phyloP scores from a whole-genome alignment of 1,284 basidiomycete species.

The Tilletia indica region DNA sequence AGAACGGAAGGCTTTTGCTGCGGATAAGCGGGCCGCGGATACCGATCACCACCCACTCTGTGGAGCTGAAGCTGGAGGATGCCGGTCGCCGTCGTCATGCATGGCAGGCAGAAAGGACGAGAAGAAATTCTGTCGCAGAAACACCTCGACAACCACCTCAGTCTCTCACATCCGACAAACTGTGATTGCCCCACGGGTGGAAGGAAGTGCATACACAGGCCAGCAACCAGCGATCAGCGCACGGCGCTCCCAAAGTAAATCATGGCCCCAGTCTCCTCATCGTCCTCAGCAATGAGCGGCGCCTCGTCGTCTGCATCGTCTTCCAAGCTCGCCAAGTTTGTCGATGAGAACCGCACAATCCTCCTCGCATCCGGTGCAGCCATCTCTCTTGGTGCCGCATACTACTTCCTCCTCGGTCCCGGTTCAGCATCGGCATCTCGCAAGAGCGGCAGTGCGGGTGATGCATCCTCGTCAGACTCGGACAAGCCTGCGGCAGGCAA shows the following conservation, averaged over 20 bases:
- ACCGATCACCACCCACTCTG: no score
- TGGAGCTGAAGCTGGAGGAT: no score
- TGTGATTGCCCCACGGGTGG: no score
- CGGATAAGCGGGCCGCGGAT: no score
- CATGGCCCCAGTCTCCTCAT: slow-evolving; percentile 18
- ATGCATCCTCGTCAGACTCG: slow-evolving; percentile 28
- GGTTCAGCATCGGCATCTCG: neutral
- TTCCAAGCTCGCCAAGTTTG: slow-evolving; percentile 28
- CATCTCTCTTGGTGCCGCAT: slow-evolving; percentile 38
- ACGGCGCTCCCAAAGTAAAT: neutral
- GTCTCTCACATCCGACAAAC: no score
- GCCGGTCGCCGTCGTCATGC: slow-evolving; percentile 9
- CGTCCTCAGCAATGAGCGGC: slow-evolving; percentile 14
- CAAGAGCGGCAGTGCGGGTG: slow-evolving; percentile 24
- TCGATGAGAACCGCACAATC: slow-evolving; percentile 49
- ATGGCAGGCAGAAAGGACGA: neutral
- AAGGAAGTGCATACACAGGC: no score
- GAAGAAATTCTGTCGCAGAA: neutral
- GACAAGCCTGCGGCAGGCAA: slow-evolving; percentile 40
- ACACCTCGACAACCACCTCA: neutral
- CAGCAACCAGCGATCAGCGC: no score
- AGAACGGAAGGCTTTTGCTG: no score
- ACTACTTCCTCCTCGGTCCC: slow-evolving; percentile 36
- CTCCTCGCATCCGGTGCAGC: slow-evolving; percentile 47
- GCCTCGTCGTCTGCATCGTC: neutral